Base-by-base conservation (phyloP, 352 stramenopile species). In the Globisporangium lucens region DNA sequence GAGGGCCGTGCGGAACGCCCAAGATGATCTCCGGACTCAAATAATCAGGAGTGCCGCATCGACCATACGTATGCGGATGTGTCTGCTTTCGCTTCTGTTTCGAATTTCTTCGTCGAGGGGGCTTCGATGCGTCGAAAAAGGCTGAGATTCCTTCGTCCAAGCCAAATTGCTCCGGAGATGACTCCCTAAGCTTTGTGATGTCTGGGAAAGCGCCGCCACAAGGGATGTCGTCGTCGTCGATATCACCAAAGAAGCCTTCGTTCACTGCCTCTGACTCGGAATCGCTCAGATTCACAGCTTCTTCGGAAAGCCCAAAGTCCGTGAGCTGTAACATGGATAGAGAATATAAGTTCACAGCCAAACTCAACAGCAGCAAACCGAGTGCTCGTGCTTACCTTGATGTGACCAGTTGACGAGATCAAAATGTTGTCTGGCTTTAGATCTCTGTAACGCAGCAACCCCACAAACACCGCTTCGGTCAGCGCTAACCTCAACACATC, bases 351-450 rank as follows among this genome's bases (percentile, higher is more conserved):
- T 9, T 66, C 35, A 56, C 41, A 15, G 56, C 15, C 29, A 35
- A 24, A 41, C 5, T 24, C 24, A 24, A 27, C 17, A 27, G 2
- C 47, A 58, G 30, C 13, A 59, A 36, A 41, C 7, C 24, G 15
- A 41, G 30, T 61, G 61, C 66, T 49, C 67, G 60, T 66, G 60
- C 43, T 47, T 13, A 89, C 87, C 77, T 96, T 96, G 68, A 96
- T 94, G 64, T 96, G 89, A 10, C 89, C 89, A 38, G 75, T 91
- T 27, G 83, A 93, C 20, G 84, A 95, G 61, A 97, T 93, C 33
- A 97, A 70, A 65, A 97, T 93, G 63, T 97, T 97, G 67, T 97
- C 90, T 35, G 90, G 90, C 56, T 97, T 97, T 17, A 97, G 71
- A 73, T 97, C 90, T 65, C 89, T 94, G 59, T 52, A 56, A 36